Evolutionary conservation across 2,329 filamentous ascomycete species (phyloP).

Genomic region (Nemania bipapillata): DNA sequence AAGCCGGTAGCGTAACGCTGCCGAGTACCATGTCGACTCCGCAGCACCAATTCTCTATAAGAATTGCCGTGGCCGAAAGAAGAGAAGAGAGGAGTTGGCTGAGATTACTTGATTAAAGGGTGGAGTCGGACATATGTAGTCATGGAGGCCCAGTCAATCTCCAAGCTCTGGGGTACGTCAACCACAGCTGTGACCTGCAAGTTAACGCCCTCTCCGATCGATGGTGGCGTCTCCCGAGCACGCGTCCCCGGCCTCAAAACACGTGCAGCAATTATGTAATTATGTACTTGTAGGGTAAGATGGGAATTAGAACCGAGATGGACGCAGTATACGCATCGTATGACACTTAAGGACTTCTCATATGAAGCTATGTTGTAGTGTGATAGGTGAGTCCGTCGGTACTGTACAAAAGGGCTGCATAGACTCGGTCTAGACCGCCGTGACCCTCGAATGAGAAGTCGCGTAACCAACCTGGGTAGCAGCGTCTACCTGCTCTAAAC

Average conservation of each 20-base stretch:
- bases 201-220: too few species aligned
- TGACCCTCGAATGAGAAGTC: slow-evolving; percentile 15
- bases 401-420: slow-evolving; percentile 27
- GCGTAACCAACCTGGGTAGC: slow-evolving; percentile 24
- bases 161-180: too few species aligned
- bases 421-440: slow-evolving; percentile 34
- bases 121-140: too few species aligned
- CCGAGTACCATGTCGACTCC: slow-evolving; percentile 31
- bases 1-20: slow-evolving; percentile 28
- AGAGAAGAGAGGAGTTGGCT: background rate
- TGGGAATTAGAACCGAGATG: background rate
- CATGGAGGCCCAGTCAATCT: too few species aligned
- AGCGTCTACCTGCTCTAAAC: slow-evolving; percentile 10
- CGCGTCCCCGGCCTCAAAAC: too few species aligned
- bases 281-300: background rate
- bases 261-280: too few species aligned
- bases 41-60: background rate
- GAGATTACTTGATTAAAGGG: background rate
- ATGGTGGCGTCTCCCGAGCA: background rate
- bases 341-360: slow-evolving; percentile 14
- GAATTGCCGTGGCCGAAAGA: background rate
- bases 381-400: slow-evolving; percentile 15
- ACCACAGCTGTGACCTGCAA: too few species aligned
- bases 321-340: slow-evolving; percentile 7
- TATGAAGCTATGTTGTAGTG: slow-evolving; percentile 7